phyloP scores from a whole-genome alignment of 345 rosid species.

The Pugionium cornutum region DNA sequence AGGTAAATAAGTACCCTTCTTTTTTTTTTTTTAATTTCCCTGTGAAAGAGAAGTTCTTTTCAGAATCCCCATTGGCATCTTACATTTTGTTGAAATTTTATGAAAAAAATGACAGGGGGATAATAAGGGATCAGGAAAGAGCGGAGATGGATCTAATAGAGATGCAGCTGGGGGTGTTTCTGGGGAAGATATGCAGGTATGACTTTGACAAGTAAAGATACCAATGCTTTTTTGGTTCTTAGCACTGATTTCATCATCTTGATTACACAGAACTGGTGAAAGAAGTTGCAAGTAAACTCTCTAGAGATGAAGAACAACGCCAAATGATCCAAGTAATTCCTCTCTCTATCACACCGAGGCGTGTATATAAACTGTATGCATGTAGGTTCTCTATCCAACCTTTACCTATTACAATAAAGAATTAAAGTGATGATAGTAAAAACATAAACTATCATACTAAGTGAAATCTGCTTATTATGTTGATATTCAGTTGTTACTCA shows the following conservation, averaged over 20 bases:
- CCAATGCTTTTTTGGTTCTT: background rate
- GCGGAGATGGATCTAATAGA: constrained; percentile 62
- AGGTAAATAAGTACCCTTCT: constrained; percentile 50
- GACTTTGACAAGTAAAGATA: background rate
- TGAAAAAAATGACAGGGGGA: constrained; percentile 53
- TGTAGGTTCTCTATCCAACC: constrained; percentile 30
- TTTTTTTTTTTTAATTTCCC: background rate
- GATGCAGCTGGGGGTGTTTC: constrained; percentile 53
- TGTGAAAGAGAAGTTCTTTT: background rate
- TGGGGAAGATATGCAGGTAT: constrained; percentile 59
- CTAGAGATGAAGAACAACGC: constrained; percentile 29
- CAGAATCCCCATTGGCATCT: constrained; percentile 1
- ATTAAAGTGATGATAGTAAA: background rate
- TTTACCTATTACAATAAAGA: constrained; percentile 8
- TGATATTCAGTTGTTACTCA: background rate
- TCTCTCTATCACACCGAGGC: constrained; percentile 26
- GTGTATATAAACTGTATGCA: constrained; percentile 24
- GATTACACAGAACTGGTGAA: constrained; percentile 39
- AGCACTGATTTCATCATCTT: background rate
- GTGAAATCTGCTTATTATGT: background rate
- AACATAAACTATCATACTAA: background rate
- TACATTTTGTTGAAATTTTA: constrained; percentile 8
- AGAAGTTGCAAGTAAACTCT: constrained; percentile 26
- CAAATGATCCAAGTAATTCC: constrained; percentile 38
- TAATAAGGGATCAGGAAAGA: constrained; percentile 66